phyloP scores from a whole-genome alignment of 305 asterid species.

The Fraxinus sp. region DNA sequence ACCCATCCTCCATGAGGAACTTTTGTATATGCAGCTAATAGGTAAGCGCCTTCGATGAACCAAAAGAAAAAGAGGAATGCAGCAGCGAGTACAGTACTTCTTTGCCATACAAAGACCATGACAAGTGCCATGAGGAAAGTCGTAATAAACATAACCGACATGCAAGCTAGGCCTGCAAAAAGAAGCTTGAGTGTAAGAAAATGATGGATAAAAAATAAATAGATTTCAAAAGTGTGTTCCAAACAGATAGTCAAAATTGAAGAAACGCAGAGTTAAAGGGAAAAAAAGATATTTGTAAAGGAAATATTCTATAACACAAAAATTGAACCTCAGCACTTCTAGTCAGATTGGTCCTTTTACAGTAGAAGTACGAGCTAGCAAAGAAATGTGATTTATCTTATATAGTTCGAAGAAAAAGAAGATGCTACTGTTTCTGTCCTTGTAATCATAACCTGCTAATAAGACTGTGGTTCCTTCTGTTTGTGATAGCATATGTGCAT shows the following conservation, averaged over 20 bases:
- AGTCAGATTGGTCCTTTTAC: background rate
- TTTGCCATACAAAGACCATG: background rate
- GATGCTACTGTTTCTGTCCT: background rate
- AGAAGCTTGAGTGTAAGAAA: background rate
- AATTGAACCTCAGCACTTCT: background rate
- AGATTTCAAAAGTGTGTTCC: background rate
- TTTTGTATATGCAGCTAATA: slow-evolving; percentile 61
- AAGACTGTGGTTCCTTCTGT: background rate
- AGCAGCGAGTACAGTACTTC: background rate
- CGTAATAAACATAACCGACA: background rate
- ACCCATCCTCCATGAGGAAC: slow-evolving; percentile 98
- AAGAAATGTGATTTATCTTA: background rate
- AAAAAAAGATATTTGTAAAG: too few species aligned
- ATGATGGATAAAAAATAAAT: background rate
- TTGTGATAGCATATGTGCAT: background rate
- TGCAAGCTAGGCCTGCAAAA: background rate
- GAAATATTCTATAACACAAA: background rate
- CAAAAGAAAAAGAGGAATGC: slow-evolving; percentile 72
- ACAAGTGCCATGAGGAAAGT: background rate
- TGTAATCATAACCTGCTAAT: background rate
- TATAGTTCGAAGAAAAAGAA: background rate
- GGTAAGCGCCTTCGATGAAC: slow-evolving; percentile 63
- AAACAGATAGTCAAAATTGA: background rate
- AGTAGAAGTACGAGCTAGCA: background rate
- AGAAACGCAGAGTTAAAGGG: background rate